Base-by-base conservation (phyloP, 2,329 filamentous ascomycete genomes). In the Trichoderma sp. region DNA sequence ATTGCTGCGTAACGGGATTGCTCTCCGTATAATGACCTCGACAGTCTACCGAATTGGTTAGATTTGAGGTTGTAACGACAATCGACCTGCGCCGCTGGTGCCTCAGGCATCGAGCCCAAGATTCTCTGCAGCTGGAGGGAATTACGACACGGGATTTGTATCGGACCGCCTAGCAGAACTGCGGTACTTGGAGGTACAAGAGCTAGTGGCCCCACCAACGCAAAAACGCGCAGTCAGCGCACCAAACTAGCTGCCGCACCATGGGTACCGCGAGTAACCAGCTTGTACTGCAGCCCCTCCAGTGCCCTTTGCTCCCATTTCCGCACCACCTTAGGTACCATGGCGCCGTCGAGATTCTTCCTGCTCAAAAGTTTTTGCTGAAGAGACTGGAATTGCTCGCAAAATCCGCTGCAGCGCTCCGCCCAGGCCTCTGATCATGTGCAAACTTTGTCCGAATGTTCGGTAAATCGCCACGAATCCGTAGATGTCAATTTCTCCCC, bases 401-500 rank as follows among this genome's bases (percentile, higher is more conserved):
- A 82, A 84, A 86, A 85, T 84, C 80, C 83, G 85, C 84, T 84
- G 80, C 83, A 85, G 83, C 85, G 81, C 82, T 83, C 86, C 84
- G 83, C 84, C 84, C 83, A 86, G 84, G 84, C 81, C 81, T 84
- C 86, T 88, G 86, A 88, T 83, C 86, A 91, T 90, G 88, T 83
- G 82, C 86, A 90, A 85, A 91, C 79, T 86, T 85, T 82, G 83
- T 83, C 82, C 85, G 80, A 81, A 83, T 81, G 85, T 82, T 86
- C 83, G 81, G 80, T 86, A 83, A 86, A 84, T 80, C 80, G 78
- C 79, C 84, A 85, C 83, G 80, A 84, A 85, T 88, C 83, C 80
- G 83, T 87, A 87, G 90, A 92, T 87, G 81, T 85, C 85, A 83
- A 84, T 90, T 89, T 89, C 82, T 83, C 81, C 83, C 76, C 83